These are phyloP conservation scores for Penicillium sp. DNA, from an alignment of 2,329 filamentous ascomycete species.

Conservation along the genomic window DNA sequence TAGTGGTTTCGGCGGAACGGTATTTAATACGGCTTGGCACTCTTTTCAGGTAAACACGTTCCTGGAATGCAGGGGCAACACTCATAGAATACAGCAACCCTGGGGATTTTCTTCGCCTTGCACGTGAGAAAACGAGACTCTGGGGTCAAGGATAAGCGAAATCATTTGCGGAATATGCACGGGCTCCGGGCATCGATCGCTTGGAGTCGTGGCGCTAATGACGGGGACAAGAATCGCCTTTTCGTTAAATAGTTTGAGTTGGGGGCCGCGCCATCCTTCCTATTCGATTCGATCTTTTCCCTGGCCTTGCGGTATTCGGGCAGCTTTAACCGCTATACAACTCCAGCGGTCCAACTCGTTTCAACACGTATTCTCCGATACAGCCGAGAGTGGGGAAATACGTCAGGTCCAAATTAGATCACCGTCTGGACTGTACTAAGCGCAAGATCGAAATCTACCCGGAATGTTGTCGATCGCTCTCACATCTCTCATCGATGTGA, in stretches of 20 bases:
- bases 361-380: neutral
- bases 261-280: neutral
- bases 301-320: neutral
- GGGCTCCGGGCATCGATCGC: neutral
- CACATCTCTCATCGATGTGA: neutral
- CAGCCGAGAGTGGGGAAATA: neutral
- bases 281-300: neutral
- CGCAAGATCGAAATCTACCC: too few relatives aligned
- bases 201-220: neutral
- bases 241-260: neutral
- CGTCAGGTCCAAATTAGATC: neutral
- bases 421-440: neutral
- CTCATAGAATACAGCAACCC: neutral
- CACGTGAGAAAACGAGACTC: neutral
- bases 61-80: neutral
- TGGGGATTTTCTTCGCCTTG: neutral
- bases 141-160: neutral
- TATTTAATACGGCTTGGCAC: neutral
- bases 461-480: neutral
- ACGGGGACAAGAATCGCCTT: neutral
- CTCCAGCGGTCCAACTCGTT: neutral
- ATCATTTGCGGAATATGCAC: neutral
- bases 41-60: neutral
- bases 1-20: neutral
- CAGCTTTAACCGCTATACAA: neutral